Conservation (phyloP, 257 asterid genomes). For the Solanum verrucosum region DNA sequence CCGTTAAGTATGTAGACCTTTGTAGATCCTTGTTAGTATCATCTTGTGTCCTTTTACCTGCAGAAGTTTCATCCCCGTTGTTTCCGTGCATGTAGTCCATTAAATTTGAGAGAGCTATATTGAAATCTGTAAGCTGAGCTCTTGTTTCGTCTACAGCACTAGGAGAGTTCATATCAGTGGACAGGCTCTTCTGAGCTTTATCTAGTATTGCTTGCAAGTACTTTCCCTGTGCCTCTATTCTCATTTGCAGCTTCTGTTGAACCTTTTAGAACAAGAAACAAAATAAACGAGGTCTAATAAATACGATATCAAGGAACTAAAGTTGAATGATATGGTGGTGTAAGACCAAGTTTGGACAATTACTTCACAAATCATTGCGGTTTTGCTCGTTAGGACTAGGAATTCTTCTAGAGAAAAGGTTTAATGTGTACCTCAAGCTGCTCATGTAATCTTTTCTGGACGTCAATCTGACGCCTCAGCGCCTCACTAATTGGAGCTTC, state of each 20-base stretch:
- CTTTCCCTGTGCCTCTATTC: slow-evolving; percentile 93
- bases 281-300: neutral
- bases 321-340: neutral
- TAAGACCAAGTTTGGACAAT: neutral
- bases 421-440: slow-evolving; percentile 59
- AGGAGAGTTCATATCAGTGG: slow-evolving; percentile 31
- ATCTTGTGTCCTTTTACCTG: slow-evolving; percentile 11
- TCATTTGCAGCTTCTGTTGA: slow-evolving; percentile 77
- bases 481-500: slow-evolving; percentile 64
- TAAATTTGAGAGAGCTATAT: slow-evolving; percentile 56
- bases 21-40: slow-evolving; percentile 7
- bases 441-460: slow-evolving; percentile 60
- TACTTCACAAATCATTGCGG: neutral
- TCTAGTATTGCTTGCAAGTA: slow-evolving; percentile 76
- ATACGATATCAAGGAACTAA: neutral
- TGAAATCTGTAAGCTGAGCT: slow-evolving; percentile 57
- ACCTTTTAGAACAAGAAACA: slow-evolving; percentile 37
- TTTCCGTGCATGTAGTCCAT: slow-evolving; percentile 50
- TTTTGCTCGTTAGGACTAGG: neutral
- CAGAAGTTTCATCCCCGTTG: slow-evolving; percentile 14
- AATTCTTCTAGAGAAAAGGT: neutral
- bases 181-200: slow-evolving; percentile 60
- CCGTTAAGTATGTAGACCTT: slow-evolving; percentile 10
- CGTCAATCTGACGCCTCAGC: slow-evolving; percentile 57
- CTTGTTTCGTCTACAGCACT: slow-evolving; percentile 42